Percentiles rank a stretch among this genome's conserved stretches.
Evolutionary conservation across 108 stramenopile genomes (phyloP).

Genomic region (Stephanodiscus triporus): DNA sequence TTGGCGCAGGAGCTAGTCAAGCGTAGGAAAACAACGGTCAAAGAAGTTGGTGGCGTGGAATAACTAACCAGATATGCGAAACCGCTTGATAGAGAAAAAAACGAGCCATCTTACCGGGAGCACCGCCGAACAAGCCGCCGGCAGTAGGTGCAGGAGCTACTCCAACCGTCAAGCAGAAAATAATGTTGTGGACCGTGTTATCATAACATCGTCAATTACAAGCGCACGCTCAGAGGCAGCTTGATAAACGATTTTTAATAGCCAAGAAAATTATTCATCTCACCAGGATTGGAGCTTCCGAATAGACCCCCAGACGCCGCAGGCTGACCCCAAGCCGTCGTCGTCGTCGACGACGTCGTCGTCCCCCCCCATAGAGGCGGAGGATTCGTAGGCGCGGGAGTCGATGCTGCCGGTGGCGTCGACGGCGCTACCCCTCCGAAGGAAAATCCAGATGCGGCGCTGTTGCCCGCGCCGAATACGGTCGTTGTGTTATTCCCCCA

Average conservation of each 20-base stretch:
- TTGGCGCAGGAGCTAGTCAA: constrained; percentile 33
- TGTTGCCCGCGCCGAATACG: constrained; percentile 31
- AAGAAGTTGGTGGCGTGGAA: not conserved
- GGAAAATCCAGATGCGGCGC: constrained; percentile 17
- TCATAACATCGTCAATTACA: no score
- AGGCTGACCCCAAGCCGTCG: constrained; percentile 10
- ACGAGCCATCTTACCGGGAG: constrained; percentile 10
- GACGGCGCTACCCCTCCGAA: constrained; percentile 6
- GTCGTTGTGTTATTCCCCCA: constrained; percentile 47
- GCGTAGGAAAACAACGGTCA: not conserved
- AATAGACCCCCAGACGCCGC: constrained; percentile 22
- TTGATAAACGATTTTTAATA: not conserved
- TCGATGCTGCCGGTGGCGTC: constrained; percentile 30
- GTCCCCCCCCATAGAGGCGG: constrained; percentile 13
- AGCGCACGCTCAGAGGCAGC: no score
- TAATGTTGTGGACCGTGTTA: not conserved
- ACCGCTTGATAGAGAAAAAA: not conserved
- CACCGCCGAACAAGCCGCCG: constrained; percentile 50
- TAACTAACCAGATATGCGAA: not conserved
- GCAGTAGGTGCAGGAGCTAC: constrained; percentile 33
- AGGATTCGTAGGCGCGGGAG: constrained; percentile 20
- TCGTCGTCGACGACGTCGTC: constrained; percentile 5
- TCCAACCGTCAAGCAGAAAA: not conserved
- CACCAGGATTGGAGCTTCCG: constrained; percentile 13
- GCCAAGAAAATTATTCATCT: not conserved